These are phyloP conservation scores for Umbelopsis vinacea DNA, from an alignment of 192 early-diverging fungal species.

Conservation along the genomic window DNA sequence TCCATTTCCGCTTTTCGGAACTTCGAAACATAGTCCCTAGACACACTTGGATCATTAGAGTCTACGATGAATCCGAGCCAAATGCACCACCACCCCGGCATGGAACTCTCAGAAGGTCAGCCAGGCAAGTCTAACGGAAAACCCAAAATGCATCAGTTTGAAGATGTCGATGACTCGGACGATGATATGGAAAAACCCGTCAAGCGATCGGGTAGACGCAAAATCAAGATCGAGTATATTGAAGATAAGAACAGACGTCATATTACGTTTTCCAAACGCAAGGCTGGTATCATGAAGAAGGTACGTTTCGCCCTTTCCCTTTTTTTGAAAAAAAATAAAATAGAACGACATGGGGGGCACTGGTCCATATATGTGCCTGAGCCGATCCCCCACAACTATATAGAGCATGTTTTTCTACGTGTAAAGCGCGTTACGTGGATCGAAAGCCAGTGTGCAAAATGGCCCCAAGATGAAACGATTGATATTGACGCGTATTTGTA, in stretches of 20 bases:
- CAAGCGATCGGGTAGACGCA: conserved; percentile 83
- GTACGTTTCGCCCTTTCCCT: conserved; percentile 36
- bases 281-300: conserved; percentile 99
- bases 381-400: not conserved
- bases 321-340: not conserved
- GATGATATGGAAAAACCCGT: conserved; percentile 60
- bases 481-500: not conserved
- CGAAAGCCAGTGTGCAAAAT: not conserved
- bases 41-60: not conserved
- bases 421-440: not conserved
- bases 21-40: conserved; percentile 1
- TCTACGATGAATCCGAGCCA: conserved; percentile 9
- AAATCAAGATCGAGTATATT: conserved; percentile 97
- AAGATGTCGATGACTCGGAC: conserved; percentile 68
- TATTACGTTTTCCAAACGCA: conserved; percentile 95
- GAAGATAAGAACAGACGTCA: conserved; percentile 91
- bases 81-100: conserved; percentile 18
- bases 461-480: not conserved
- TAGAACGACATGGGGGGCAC: not conserved
- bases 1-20: conserved; percentile 23
- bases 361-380: conserved; percentile 22
- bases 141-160: conserved; percentile 37
- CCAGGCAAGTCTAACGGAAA: conserved; percentile 11
- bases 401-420: not conserved
- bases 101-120: conserved; percentile 10